phyloP scores from a whole-genome alignment of 306 rosid genomes.

The Vicia villosa region DNA sequence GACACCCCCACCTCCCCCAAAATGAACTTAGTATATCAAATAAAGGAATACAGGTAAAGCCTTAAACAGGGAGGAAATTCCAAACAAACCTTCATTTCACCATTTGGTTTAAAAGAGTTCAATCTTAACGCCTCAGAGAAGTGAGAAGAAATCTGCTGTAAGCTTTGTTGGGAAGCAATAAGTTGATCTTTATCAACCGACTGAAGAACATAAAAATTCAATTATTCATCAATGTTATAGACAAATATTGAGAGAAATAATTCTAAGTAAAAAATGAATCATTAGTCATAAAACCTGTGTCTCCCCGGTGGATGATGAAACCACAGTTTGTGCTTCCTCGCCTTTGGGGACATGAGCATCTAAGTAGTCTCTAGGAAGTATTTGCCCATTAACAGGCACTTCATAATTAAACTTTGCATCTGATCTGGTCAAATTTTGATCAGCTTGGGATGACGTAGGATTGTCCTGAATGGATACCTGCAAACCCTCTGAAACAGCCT shows the following conservation, averaged over 20 bases:
- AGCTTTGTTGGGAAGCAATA: conserved; percentile 54
- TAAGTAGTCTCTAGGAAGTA: conserved; percentile 61
- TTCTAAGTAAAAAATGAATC: background rate
- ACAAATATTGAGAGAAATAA: conserved; percentile 4
- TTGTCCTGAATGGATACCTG: conserved; percentile 62
- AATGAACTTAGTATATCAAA: background rate
- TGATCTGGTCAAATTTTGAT: conserved; percentile 61
- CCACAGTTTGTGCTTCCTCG: conserved; percentile 55
- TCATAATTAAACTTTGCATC: conserved; percentile 65
- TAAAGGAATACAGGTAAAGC: background rate
- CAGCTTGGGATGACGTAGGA: conserved; percentile 62
- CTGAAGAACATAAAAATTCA: conserved; percentile 51
- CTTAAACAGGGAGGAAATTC: background rate
- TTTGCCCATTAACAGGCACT: conserved; percentile 72
- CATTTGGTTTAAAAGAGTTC: conserved; percentile 58
- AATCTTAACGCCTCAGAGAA: conserved; percentile 69
- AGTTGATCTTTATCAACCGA: conserved; percentile 60
- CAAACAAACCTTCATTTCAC: conserved; percentile 56
- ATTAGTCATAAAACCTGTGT: conserved; percentile 56
- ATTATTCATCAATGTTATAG: conserved; percentile 10
- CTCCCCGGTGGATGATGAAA: conserved; percentile 60
- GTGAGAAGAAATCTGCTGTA: conserved; percentile 81
- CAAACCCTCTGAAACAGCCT: conserved; percentile 68
- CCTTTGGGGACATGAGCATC: conserved; percentile 59
- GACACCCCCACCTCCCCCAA: background rate